Evolutionary conservation across 441 rosid genomes (phyloP).

Genomic region (Brassica hybrid): DNA sequence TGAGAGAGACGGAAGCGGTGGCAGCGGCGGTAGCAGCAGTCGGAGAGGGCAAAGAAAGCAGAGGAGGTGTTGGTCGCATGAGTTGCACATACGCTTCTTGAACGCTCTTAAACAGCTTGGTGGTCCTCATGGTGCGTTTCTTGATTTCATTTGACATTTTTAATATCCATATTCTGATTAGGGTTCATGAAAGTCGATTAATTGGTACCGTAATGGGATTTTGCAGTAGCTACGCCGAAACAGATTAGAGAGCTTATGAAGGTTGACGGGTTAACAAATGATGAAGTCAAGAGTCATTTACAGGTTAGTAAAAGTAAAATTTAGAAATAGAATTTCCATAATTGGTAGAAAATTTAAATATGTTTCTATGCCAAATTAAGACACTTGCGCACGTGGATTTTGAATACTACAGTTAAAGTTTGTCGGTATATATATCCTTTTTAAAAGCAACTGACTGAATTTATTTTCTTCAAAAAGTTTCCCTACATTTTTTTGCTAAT

Average conservation of each 20-base stretch:
- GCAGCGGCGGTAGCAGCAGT: too few relatives aligned
- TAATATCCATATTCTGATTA: conserved; percentile 2
- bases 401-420: conserved; percentile 22
- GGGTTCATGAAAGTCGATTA: conserved; percentile 2
- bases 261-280: conserved; percentile 84
- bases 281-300: conserved; percentile 95
- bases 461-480: neutral
- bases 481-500: neutral
- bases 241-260: conserved; percentile 89
- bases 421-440: conserved; percentile 5
- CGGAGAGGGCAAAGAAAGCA: conserved; percentile 53
- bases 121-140: conserved; percentile 69
- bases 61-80: conserved; percentile 91
- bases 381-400: conserved; percentile 23
- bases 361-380: conserved; percentile 24
- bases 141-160: neutral
- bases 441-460: neutral
- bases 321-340: neutral
- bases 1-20: conserved; percentile 29
- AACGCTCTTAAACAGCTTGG: conserved; percentile 89
- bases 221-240: conserved; percentile 83
- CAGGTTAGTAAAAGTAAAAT: conserved; percentile 56
- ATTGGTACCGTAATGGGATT: conserved; percentile 11
- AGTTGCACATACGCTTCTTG: conserved; percentile 74
- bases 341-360: neutral